Evolutionary conservation across 495 filamentous ascomycete species (phyloP).

Genomic region (Aspergillus leporis): DNA sequence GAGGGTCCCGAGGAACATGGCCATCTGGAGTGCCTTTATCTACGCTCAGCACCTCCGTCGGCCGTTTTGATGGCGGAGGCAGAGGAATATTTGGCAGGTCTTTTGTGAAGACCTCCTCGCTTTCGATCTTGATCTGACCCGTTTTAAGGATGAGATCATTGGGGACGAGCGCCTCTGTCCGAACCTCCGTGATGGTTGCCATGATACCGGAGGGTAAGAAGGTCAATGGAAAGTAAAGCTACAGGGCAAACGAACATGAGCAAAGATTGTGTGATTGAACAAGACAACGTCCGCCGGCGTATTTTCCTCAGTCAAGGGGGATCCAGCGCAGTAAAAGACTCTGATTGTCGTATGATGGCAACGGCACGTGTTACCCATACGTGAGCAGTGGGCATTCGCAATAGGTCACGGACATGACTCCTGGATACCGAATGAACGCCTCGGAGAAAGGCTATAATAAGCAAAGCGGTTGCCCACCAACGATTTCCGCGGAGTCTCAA

Average conservation of each 20-base stretch:
- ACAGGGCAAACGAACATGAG: neutral
- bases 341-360: neutral
- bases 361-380: neutral
- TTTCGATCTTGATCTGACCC: slow-evolving; percentile 29
- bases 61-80: slow-evolving; percentile 66
- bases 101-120: slow-evolving; percentile 28
- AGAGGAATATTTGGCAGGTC: slow-evolving; percentile 57
- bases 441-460: slow-evolving; percentile 3
- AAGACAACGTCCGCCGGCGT: neutral
- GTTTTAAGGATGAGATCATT: slow-evolving; percentile 26
- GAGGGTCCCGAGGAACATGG: slow-evolving; percentile 83
- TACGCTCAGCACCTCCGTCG: slow-evolving; percentile 64
- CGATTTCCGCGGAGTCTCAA: neutral
- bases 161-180: slow-evolving; percentile 21
- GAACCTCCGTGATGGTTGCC: slow-evolving; percentile 30
- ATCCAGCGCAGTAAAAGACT: neutral
- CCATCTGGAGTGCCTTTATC: slow-evolving; percentile 83
- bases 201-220: slow-evolving; percentile 17
- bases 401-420: neutral
- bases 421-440: neutral
- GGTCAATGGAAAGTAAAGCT: neutral
- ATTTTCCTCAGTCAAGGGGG: neutral
- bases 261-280: neutral
- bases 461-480: neutral
- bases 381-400: neutral